Evolutionary conservation across 2,329 filamentous ascomycete species (phyloP).

Genomic region (Aspergillus niger): DNA sequence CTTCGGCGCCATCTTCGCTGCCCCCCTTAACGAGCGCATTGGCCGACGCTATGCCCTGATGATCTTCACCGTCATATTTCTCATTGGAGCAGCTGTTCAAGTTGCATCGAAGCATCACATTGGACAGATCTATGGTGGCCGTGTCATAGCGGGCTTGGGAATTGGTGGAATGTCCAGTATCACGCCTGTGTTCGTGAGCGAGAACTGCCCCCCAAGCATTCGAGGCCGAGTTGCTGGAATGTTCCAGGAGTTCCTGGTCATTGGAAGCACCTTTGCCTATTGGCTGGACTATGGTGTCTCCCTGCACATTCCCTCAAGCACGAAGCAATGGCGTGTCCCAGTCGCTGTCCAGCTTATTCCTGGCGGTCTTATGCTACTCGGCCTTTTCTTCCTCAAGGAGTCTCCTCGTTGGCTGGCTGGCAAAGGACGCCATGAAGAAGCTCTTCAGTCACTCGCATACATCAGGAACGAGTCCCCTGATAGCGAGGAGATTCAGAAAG

Average conservation of each 20-base stretch:
- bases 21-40: constrained; percentile 38
- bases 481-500: constrained; percentile 31
- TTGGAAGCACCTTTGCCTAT: constrained; percentile 52
- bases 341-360: constrained; percentile 57
- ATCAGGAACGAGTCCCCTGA: constrained; percentile 36
- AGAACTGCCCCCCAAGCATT: constrained; percentile 36
- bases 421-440: constrained; percentile 51
- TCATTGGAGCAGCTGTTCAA: constrained; percentile 40
- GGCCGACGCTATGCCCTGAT: constrained; percentile 41
- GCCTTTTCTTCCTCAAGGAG: constrained; percentile 55
- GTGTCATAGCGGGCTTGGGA: constrained; percentile 40
- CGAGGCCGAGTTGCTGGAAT: constrained; percentile 40
- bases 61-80: constrained; percentile 35
- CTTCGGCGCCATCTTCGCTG: constrained; percentile 41
- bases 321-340: constrained; percentile 57
- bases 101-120: constrained; percentile 34
- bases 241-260: constrained; percentile 42
- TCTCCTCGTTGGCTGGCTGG: constrained; percentile 58
- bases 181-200: constrained; percentile 41
- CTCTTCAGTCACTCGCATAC: constrained; percentile 40
- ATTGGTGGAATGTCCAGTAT: constrained; percentile 44
- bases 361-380: constrained; percentile 52
- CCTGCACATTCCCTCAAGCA: constrained; percentile 45
- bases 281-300: constrained; percentile 57
- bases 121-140: constrained; percentile 40